These are phyloP conservation scores for Steccherinum ochraceum DNA, from an alignment of 768 basidiomycete species.

Conservation along the genomic window DNA sequence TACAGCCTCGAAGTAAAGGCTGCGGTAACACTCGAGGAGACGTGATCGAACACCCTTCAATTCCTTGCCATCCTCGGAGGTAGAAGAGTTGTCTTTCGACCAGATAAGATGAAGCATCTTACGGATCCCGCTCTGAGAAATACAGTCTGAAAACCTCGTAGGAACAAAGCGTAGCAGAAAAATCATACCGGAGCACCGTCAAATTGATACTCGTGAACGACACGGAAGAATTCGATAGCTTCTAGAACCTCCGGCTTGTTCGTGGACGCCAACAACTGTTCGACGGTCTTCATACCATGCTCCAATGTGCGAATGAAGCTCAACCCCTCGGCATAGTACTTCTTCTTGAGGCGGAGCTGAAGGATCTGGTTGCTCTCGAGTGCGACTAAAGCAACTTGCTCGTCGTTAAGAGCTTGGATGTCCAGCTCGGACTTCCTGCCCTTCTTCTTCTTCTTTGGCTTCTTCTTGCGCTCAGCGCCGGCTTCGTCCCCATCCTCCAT, in stretches of 20 bases:
- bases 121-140: conserved; percentile 71
- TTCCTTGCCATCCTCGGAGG: conserved; percentile 71
- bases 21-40: conserved; percentile 83
- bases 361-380: conserved; percentile 61
- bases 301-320: conserved; percentile 72
- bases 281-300: conserved; percentile 62
- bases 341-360: conserved; percentile 67
- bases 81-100: conserved; percentile 85
- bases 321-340: conserved; percentile 83
- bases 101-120: conserved; percentile 97
- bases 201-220: conserved; percentile 76
- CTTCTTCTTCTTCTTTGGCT: conserved; percentile 32
- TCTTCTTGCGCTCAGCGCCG: conserved; percentile 22
- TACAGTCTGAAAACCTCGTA: not conserved
- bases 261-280: conserved; percentile 78
- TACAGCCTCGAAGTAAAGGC: conserved; percentile 82
- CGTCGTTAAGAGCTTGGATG: conserved; percentile 60
- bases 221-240: conserved; percentile 84
- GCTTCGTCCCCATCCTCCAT: conserved; percentile 31
- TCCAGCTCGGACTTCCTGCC: conserved; percentile 68
- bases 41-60: conserved; percentile 83
- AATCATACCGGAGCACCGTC: conserved; percentile 61
- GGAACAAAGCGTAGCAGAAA: no score
- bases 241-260: conserved; percentile 81
- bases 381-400: conserved; percentile 65